Base-by-base conservation (phyloP, 2,329 filamentous ascomycete species). In the Verticillium dahliae region DNA sequence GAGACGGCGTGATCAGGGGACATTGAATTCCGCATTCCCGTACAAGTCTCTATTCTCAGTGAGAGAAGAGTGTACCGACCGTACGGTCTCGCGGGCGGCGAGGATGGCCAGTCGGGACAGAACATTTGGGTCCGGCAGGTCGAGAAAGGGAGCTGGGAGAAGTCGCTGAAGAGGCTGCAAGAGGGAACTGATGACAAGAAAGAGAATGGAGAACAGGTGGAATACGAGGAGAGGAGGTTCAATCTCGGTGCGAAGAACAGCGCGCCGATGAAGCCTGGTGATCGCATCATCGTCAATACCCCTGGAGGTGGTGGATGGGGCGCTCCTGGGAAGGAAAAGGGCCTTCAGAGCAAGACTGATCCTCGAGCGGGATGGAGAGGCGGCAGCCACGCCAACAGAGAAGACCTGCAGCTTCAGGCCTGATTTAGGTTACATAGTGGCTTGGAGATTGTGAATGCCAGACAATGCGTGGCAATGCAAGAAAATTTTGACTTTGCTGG, bases 101-200 rank as follows among this genome's bases (percentile, higher is more conserved):
- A 87, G 61, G 89, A 94, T 64, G 94, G 87, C 0, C 76, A 85
- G 67, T 89, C 90, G 58, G 94, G 94, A 0, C 77, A 93, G 64
- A 98, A 98, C 68, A 78, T 96, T 56, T 98, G 94, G 94, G 87
- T 96, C 37, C 81, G 91, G 7, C 88, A 85, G 63, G 88, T 94
- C 60, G 78, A 81, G 66, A 86, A 85, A 72, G 76, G 76, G 1
- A 79, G 79, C 68, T 80, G 79, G 71, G 79, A 81, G 72, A 73
- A 74, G 62, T 76, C 76, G 18, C 70, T 78, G 60, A 74, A 73
- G 65, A 68, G 73, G 62, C 69, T 81, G 41, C 74, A 76, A 39
- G 70, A 69, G 34, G 67, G 64, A 5, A 57, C 50, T 9, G 67
- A 66, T 1, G 65, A 66, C 54, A 63, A 67, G 6, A 6, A 45